Evolutionary conservation across 345 rosid genomes (phyloP), one percentile per base, ranked within the genome.

Genomic region (Hibiscus syriacus): DNA sequence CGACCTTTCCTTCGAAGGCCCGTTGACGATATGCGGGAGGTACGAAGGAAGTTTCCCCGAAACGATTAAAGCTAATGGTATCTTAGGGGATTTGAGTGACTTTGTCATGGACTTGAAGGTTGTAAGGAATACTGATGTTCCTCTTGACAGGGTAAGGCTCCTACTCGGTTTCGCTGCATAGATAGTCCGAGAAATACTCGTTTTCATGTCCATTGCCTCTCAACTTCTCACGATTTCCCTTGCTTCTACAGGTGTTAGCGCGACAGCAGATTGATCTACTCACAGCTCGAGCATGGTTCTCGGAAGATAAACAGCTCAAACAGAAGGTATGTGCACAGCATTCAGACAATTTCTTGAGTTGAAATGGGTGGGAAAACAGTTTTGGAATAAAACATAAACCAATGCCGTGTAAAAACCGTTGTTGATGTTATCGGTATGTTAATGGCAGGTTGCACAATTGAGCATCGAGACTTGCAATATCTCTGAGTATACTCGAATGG

Each of bases 261-360:
- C 87, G 85, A 80, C 85, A 87, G 62, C 86, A 83, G 72, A 87
- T 91, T 27, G 93, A 89, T 67, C 53, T 86, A 68, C 90, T 87
- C 57, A 89, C 97, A 68, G 90, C 95, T 66, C 85, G 84, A 75
- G 91, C 96, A 69, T 94, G 99, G 97, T 77, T 84, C 68, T 83
- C 88, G 12, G 87, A 86, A 73, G 81, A 83, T 74, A 84, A 82
- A 73, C 82, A 70, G 72, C 87, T 94, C 3, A 79, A 79, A 73
- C 87, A 87, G 73, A 87, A 87, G 99, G 99, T 94, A 73, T 17
- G 77, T 20, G 19, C 2, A 1, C n/a, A n/a, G n/a, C n/a, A 27
- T 56, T 55, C 41, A 27, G 62, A 56, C 64, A 1, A 8, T 58
- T 8, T 54, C 16, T 34, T 36, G 20, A 7, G 17, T 10, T 4